Conservation (phyloP, 371 early-diverging fungal species). For the Syncephalastrum sp. region DNA sequence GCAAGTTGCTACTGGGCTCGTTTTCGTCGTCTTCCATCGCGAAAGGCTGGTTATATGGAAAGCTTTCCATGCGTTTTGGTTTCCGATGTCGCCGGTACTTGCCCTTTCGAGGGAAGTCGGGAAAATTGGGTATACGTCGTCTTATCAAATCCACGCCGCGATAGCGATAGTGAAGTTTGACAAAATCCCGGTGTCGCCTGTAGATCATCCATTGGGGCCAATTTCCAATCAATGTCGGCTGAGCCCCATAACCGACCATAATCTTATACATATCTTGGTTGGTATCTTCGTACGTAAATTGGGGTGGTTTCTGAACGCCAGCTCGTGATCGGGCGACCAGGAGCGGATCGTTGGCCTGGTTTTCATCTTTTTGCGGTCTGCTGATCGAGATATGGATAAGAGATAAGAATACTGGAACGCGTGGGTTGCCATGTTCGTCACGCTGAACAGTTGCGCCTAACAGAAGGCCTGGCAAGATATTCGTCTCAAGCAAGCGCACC, state of each 20-base stretch:
- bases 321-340: neutral
- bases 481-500: conserved; percentile 22
- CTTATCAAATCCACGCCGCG: conserved; percentile 31
- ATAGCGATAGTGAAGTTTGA: conserved; percentile 54
- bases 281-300: neutral
- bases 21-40: conserved; percentile 26
- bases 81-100: conserved; percentile 1
- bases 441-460: conserved; percentile 20
- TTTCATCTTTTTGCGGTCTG: conserved; percentile 3
- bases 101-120: conserved; percentile 43
- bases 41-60: conserved; percentile 6
- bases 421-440: conserved; percentile 24
- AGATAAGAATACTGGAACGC: conserved; percentile 32
- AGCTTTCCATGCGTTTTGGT: neutral
- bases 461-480: conserved; percentile 21
- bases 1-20: conserved; percentile 1
- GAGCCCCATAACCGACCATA: conserved; percentile 20
- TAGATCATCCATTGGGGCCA: conserved; percentile 47
- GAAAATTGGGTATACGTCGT: conserved; percentile 30
- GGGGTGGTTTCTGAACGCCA: neutral
- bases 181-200: conserved; percentile 56
- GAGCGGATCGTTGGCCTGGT: neutral
- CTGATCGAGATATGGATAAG: conserved; percentile 19
- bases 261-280: conserved; percentile 18
- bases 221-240: conserved; percentile 5